phyloP scores from a whole-genome alignment of 139 green algal species.

The Astrephomene gubernaculifera region DNA sequence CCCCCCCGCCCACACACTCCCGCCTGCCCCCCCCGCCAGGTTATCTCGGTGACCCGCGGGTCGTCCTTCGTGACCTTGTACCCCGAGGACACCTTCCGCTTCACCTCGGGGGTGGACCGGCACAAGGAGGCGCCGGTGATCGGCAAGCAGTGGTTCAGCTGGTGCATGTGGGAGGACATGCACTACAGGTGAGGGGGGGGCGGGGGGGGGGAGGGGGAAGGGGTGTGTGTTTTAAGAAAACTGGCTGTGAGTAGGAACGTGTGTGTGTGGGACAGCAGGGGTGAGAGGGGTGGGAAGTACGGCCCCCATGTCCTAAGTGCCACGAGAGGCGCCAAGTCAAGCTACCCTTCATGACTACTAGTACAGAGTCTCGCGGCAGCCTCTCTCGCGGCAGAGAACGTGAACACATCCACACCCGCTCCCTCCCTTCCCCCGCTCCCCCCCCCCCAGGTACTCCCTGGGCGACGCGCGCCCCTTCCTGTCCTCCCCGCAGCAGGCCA shows the following conservation, averaged over 20 bases:
- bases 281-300: not conserved
- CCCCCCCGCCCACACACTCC: not conserved
- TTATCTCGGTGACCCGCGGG: conserved; percentile 72
- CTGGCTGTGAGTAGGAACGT: not conserved
- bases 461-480: conserved; percentile 76
- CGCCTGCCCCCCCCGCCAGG: conserved; percentile 4
- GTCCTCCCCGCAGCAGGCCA: conserved; percentile 50
- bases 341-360: too few species aligned
- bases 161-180: conserved; percentile 67
- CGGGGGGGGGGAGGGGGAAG: not conserved
- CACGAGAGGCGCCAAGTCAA: too few species aligned
- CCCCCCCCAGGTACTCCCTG: conserved; percentile 20
- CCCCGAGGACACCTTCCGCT: conserved; percentile 61
- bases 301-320: too few species aligned
- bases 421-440: not conserved
- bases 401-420: too few species aligned
- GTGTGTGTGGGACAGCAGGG: not conserved
- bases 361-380: too few species aligned
- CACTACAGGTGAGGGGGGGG: conserved; percentile 62
- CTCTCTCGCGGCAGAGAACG: too few species aligned
- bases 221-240: not conserved
- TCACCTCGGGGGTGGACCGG: conserved; percentile 50
- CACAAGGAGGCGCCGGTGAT: conserved; percentile 69
- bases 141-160: conserved; percentile 91
- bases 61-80: conserved; percentile 84